Evolutionary conservation across 495 filamentous ascomycete genomes (phyloP).

Genomic region (Xylaria flabelliformis): DNA sequence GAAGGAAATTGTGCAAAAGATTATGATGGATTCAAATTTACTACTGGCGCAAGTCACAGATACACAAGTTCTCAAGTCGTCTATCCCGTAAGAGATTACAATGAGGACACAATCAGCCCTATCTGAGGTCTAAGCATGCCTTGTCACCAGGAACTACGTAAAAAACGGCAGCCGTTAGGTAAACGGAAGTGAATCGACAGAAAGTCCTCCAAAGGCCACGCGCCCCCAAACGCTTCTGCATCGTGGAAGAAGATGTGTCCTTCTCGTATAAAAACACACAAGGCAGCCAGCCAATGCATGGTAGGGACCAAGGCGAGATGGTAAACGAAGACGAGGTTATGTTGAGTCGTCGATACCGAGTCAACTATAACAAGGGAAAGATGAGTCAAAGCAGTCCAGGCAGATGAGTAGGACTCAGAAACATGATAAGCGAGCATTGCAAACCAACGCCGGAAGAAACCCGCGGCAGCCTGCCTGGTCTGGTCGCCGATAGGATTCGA

Average conservation of each 20-base stretch:
- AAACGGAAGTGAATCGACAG: neutral
- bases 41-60: neutral
- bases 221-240: neutral
- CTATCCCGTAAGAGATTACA: neutral
- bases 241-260: neutral
- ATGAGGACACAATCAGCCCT: neutral
- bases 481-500: neutral
- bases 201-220: neutral
- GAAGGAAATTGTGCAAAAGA: neutral
- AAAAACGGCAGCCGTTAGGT: neutral
- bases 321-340: neutral
- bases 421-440: neutral
- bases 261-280: neutral
- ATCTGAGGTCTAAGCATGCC: neutral
- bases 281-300: neutral
- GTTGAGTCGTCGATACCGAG: neutral
- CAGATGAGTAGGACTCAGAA: neutral
- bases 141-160: neutral
- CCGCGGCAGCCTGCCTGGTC: neutral
- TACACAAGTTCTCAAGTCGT: neutral
- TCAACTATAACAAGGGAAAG: neutral
- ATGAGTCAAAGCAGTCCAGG: neutral
- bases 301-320: neutral
- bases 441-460: neutral
- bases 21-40: too few relatives aligned